phyloP scores from a whole-genome alignment of 2,329 filamentous ascomycete species.

The Kalaharituber pfeilii region DNA sequence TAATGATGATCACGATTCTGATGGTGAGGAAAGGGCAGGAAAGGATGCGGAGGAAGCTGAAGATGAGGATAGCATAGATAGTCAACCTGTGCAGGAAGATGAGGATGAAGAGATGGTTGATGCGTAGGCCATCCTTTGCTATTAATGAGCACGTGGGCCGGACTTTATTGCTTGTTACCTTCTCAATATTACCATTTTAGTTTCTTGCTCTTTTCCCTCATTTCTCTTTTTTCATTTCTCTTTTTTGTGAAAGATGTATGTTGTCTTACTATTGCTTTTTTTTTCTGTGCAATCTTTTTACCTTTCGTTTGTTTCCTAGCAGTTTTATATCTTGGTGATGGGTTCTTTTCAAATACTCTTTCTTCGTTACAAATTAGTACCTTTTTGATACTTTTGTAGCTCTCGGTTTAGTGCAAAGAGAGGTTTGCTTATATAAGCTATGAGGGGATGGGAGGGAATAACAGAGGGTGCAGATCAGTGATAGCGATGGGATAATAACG shows the following conservation, averaged over 20 bases:
- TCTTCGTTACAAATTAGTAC: not conserved
- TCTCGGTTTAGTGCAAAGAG: too few relatives aligned
- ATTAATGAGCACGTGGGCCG: conserved; percentile 4
- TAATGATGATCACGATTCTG: conserved; percentile 25
- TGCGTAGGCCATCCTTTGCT: conserved; percentile 22
- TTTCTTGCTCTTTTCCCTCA: conserved; percentile 5
- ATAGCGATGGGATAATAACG: too few relatives aligned
- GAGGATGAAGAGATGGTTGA: conserved; percentile 43
- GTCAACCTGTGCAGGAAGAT: conserved; percentile 33
- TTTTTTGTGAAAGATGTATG: not conserved
- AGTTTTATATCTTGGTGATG: not conserved
- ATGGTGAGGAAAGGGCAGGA: conserved; percentile 26
- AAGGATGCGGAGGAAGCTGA: conserved; percentile 27
- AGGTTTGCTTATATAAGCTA: too few relatives aligned
- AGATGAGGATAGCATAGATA: conserved; percentile 25
- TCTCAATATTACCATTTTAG: not conserved
- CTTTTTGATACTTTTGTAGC: too few relatives aligned
- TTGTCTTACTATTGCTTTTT: not conserved
- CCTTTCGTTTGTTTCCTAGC: not conserved
- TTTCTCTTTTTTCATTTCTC: not conserved
- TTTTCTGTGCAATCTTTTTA: not conserved
- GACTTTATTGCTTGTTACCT: conserved; percentile 6
- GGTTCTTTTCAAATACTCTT: not conserved
- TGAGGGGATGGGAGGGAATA: too few relatives aligned
- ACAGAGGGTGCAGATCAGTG: too few relatives aligned